These are phyloP conservation scores for Aphanomyces cochlioides DNA, from an alignment of 352 stramenopile species.

Conservation along the genomic window DNA sequence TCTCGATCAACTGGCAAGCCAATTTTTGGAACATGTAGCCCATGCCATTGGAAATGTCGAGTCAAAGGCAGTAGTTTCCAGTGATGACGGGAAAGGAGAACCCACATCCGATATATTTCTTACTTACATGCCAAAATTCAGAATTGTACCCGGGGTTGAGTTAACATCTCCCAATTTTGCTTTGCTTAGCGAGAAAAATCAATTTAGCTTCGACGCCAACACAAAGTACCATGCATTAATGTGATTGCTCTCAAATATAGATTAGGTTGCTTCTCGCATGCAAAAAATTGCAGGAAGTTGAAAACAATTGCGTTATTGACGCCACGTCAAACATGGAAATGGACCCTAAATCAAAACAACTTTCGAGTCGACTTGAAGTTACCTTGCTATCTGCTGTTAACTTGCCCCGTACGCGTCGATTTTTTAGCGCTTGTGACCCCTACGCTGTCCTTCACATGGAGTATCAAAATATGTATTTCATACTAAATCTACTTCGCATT, in stretches of 20 bases:
- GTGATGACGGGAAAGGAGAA: neutral
- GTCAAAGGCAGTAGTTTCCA: neutral
- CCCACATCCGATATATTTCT: slow-evolving; percentile 14
- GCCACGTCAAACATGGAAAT: slow-evolving; percentile 57
- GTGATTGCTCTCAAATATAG: slow-evolving; percentile 35
- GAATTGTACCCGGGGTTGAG: slow-evolving; percentile 15
- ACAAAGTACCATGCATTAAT: slow-evolving; percentile 42
- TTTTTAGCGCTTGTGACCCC: slow-evolving; percentile 12
- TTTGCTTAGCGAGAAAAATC: slow-evolving; percentile 7
- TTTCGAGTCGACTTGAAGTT: slow-evolving; percentile 22
- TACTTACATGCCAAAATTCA: slow-evolving; percentile 32
- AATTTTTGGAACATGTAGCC: slow-evolving; percentile 16
- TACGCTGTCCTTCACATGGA: slow-evolving; percentile 21
- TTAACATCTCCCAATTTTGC: slow-evolving; percentile 49
- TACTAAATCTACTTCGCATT: neutral
- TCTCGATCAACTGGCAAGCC: slow-evolving; percentile 9
- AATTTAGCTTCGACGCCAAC: slow-evolving; percentile 37
- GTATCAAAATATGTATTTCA: slow-evolving; percentile 24
- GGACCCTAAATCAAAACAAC: slow-evolving; percentile 45
- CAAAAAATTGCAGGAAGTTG: slow-evolving; percentile 46
- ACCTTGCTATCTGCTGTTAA: slow-evolving; percentile 31
- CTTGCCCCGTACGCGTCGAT: slow-evolving; percentile 21
- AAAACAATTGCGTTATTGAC: slow-evolving; percentile 49
- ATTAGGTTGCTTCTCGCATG: slow-evolving; percentile 54
- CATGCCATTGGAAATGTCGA: neutral